Evolutionary conservation across 2,329 filamentous ascomycete species (phyloP), one percentile per base, ranked within the genome.

Genomic region (Colletotrichum tamarilloi): DNA sequence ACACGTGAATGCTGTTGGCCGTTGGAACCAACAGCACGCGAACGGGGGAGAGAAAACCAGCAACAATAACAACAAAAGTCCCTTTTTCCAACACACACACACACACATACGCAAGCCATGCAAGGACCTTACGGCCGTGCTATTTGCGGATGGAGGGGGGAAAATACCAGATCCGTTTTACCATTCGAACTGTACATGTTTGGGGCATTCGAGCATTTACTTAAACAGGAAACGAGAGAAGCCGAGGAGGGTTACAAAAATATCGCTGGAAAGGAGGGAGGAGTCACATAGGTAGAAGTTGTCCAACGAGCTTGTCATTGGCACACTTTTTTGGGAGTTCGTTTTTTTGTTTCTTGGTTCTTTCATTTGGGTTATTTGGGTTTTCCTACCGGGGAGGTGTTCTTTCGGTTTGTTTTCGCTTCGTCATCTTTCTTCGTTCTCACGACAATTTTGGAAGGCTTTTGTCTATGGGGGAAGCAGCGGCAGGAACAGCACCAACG

Each of bases 1-100:
- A 84, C 76, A 85, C 73, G 67, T 77, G 76, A 74, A 70, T n/a
- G 8, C 14, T 49, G 42, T 70, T 55, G 63, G 68, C n/a, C 24
- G 28, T 55, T 9, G 42, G 19, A 64, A 35, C 62, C 46, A 64
- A 26, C 28, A 28, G 35, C 49, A 65, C 52, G 55, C 68, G 42
- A 49, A 65, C 26, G 26, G 55, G 38, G 38, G 38, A 16, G 46
- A 26, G 46, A 63, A 22, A n/a, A 49, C 55, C 59, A 65, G 30
- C 66, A 64, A 57, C 66, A 24, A 16, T 53, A 7, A 42, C 53
- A 46, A 64, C 66, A 28, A 63, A 63, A 63, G 46, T 53, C 46
- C 60, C 60, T 63, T 24, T 35, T 49, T 49, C 16, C 42, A 7
- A 49, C 32, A 49, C 42, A 49, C 19, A 22, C 42, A 49, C 42